Conservation (phyloP, 2,329 filamentous ascomycete species). For the Elsinoe arachidis region DNA sequence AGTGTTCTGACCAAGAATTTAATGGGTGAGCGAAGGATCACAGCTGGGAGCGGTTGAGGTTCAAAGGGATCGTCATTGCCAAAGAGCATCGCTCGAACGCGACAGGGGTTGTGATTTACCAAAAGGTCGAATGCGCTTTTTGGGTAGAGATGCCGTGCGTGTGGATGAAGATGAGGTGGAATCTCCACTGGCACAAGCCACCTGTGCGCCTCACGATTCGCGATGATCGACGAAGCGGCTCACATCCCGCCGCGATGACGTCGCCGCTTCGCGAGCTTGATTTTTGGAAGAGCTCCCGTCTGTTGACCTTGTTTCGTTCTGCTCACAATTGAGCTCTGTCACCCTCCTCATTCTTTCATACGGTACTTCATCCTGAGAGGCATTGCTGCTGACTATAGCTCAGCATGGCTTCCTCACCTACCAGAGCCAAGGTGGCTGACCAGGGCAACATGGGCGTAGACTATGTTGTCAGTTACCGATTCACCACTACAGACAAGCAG, state of each 20-base stretch:
- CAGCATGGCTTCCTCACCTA: constrained; percentile 15
- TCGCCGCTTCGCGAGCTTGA: background rate
- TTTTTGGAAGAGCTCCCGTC: background rate
- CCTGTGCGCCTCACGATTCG: background rate
- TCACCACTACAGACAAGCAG: constrained; percentile 58
- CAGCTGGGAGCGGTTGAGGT: constrained; percentile 19
- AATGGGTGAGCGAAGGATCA: constrained; percentile 25
- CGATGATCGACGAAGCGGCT: background rate
- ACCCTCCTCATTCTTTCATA: background rate
- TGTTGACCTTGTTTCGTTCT: background rate
- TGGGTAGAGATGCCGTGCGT: background rate
- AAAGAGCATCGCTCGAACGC: background rate
- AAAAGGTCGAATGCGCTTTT: background rate
- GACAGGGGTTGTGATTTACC: background rate
- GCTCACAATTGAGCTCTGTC: background rate
- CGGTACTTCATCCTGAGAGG: background rate
- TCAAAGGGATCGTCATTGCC: constrained; percentile 18
- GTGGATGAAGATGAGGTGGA: background rate
- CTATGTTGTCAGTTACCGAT: constrained; percentile 76
- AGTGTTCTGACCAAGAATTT: constrained; percentile 34
- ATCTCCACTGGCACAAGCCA: background rate
- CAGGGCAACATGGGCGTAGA: constrained; percentile 64
- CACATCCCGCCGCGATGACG: background rate
- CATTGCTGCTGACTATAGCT: background rate
- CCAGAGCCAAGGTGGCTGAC: constrained; percentile 28